Conservation (phyloP, 83 land plant species). For the Isoetes engelmannii region DNA sequence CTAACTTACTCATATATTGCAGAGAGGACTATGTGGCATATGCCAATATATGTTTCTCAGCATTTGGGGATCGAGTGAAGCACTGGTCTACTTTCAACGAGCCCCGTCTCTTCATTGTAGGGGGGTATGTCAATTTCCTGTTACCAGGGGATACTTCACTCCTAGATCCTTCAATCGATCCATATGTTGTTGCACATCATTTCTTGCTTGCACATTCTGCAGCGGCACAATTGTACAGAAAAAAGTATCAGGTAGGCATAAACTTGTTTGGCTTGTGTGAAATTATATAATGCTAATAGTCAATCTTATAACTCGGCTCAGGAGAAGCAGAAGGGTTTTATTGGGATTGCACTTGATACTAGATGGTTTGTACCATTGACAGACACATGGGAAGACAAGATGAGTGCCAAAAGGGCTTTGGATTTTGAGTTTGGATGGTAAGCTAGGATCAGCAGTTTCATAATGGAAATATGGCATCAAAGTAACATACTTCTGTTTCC, state of each 20-base stretch:
- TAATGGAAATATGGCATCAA: not conserved
- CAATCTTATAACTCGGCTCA: not conserved
- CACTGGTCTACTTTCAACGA: conserved; percentile 58
- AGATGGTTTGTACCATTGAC: conserved; percentile 18
- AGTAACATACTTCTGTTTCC: not conserved
- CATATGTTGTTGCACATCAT: conserved; percentile 25
- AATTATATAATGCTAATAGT: not conserved
- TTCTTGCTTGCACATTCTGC: conserved; percentile 23
- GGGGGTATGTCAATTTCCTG: conserved; percentile 38
- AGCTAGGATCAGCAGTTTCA: not conserved
- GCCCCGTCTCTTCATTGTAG: conserved; percentile 24
- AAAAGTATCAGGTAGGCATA: conserved; percentile 4
- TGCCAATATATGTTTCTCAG: conserved; percentile 53
- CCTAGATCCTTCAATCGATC: conserved; percentile 22
- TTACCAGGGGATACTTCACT: conserved; percentile 5
- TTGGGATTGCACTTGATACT: conserved; percentile 12
- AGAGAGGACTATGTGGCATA: conserved; percentile 53
- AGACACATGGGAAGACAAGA: conserved; percentile 3
- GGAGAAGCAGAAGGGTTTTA: not conserved
- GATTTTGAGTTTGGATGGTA: conserved; percentile 24
- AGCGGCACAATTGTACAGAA: conserved; percentile 18
- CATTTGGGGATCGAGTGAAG: conserved; percentile 57
- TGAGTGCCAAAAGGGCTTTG: conserved; percentile 14
- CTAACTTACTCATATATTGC: not conserved
- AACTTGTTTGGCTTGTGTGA: not conserved